Evolutionary conservation across 805 yeast genomes (phyloP).

Genomic region (Metschnikowia santaceciliae): DNA sequence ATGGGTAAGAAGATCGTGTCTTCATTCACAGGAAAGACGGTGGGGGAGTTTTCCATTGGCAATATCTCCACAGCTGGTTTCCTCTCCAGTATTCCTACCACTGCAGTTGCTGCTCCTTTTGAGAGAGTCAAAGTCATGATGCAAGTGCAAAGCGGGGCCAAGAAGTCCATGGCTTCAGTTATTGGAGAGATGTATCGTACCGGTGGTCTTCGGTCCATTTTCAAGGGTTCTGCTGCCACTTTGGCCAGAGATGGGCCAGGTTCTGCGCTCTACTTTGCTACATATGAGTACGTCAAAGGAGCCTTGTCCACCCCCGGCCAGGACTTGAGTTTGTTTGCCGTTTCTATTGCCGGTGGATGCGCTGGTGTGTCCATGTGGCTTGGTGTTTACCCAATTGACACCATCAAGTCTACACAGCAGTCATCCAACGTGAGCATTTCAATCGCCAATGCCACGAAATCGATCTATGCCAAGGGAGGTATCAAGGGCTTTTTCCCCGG

Average conservation of each 20-base stretch:
- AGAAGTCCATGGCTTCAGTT: constrained; percentile 51
- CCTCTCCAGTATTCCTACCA: constrained; percentile 90
- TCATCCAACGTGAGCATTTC: constrained; percentile 52
- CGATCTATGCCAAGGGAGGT: constrained; percentile 74
- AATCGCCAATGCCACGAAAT: constrained; percentile 60
- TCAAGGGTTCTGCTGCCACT: constrained; percentile 89
- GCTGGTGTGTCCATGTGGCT: constrained; percentile 98
- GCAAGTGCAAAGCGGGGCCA: constrained; percentile 61
- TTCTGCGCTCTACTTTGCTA: constrained; percentile 90
- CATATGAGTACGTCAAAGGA: constrained; percentile 79
- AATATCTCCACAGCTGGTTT: constrained; percentile 92
- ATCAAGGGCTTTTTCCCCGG: constrained; percentile 95
- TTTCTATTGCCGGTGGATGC: constrained; percentile 88
- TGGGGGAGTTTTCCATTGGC: constrained; percentile 49
- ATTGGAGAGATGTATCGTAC: constrained; percentile 64
- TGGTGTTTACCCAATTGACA: constrained; percentile 92
- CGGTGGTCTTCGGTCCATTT: constrained; percentile 82
- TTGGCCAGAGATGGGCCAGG: constrained; percentile 98
- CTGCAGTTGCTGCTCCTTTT: constrained; percentile 95
- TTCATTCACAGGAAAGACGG: constrained; percentile 33
- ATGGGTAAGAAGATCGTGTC: constrained; percentile 77
- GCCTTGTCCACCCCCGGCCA: constrained; percentile 52
- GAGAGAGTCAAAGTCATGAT: constrained; percentile 92
- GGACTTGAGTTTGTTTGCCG: constrained; percentile 63
- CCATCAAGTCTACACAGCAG: constrained; percentile 82